Conservation (phyloP, 2,329 filamentous ascomycete species). For the Gliomastix tumulicola region DNA sequence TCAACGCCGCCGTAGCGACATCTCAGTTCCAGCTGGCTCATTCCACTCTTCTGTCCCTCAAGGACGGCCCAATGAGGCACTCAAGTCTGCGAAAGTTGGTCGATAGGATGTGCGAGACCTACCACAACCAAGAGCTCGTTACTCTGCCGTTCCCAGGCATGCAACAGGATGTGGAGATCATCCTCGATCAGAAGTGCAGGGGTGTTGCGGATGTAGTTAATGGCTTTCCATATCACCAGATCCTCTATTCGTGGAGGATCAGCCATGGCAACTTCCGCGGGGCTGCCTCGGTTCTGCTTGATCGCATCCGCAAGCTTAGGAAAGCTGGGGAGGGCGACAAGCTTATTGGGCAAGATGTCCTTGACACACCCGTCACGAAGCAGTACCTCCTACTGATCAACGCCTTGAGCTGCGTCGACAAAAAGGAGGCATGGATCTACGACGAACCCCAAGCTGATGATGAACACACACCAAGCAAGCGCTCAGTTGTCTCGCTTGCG, state of each 20-base stretch:
- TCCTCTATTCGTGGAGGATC: slow-evolving; percentile 87
- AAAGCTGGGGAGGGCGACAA: slow-evolving; percentile 52
- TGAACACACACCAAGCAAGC: slow-evolving; percentile 35
- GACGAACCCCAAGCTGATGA: slow-evolving; percentile 13
- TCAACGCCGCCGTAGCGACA: slow-evolving; percentile 72
- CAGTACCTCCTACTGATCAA: slow-evolving; percentile 92
- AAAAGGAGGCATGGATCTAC: slow-evolving; percentile 74
- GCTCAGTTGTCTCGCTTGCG: slow-evolving; percentile 76
- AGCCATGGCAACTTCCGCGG: slow-evolving; percentile 82
- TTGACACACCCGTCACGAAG: slow-evolving; percentile 60
- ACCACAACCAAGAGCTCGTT: slow-evolving; percentile 61
- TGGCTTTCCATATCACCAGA: slow-evolving; percentile 78
- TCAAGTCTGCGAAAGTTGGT: slow-evolving; percentile 66
- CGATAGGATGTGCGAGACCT: slow-evolving; percentile 61
- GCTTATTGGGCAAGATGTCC: slow-evolving; percentile 44
- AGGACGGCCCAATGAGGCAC: slow-evolving; percentile 63
- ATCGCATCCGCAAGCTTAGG: slow-evolving; percentile 56
- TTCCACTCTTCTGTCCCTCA: slow-evolving; percentile 66
- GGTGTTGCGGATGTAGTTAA: slow-evolving; percentile 57
- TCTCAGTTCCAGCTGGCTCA: slow-evolving; percentile 80
- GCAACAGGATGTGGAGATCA: slow-evolving; percentile 70
- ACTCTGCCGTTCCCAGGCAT: slow-evolving; percentile 73
- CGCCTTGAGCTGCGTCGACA: slow-evolving; percentile 76
- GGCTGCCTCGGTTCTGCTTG: slow-evolving; percentile 54
- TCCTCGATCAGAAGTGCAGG: slow-evolving; percentile 65